Evolutionary conservation across 495 filamentous ascomycete genomes (phyloP).

Genomic region (Talaromyces proteolyticus): DNA sequence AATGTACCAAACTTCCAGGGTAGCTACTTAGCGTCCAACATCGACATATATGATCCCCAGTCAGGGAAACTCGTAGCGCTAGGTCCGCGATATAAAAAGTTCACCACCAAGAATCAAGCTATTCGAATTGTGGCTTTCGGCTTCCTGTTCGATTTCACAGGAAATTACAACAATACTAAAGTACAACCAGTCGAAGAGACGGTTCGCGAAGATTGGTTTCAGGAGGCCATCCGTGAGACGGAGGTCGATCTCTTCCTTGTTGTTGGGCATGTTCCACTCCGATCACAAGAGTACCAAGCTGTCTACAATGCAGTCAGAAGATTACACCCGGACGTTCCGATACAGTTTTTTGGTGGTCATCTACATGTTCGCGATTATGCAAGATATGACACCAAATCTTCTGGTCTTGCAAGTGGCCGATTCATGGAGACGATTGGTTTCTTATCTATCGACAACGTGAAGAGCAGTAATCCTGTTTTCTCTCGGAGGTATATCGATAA

Average conservation of each 20-base stretch:
- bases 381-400: conserved; percentile 73
- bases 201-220: conserved; percentile 84
- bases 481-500: conserved; percentile 89
- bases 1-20: conserved; percentile 75
- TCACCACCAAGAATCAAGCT: conserved; percentile 81
- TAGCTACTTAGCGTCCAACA: conserved; percentile 81
- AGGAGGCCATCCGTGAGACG: conserved; percentile 69
- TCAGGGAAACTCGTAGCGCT: conserved; percentile 67
- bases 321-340: conserved; percentile 73
- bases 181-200: conserved; percentile 74
- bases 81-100: conserved; percentile 77
- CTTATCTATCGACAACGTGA: conserved; percentile 64
- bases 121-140: conserved; percentile 84
- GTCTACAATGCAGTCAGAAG: conserved; percentile 75
- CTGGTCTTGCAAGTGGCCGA: conserved; percentile 81
- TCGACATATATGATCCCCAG: conserved; percentile 76
- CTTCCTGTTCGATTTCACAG: conserved; percentile 89
- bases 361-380: conserved; percentile 83
- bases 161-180: conserved; percentile 82
- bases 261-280: conserved; percentile 77
- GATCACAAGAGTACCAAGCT: conserved; percentile 67
- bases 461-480: conserved; percentile 47
- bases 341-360: conserved; percentile 93
- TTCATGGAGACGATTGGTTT: conserved; percentile 99
- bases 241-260: conserved; percentile 87